Percentiles rank a stretch among this genome's conserved stretches.
phyloP scores from a whole-genome alignment of 129 eudicot species.

The Ambrosia trifida region DNA sequence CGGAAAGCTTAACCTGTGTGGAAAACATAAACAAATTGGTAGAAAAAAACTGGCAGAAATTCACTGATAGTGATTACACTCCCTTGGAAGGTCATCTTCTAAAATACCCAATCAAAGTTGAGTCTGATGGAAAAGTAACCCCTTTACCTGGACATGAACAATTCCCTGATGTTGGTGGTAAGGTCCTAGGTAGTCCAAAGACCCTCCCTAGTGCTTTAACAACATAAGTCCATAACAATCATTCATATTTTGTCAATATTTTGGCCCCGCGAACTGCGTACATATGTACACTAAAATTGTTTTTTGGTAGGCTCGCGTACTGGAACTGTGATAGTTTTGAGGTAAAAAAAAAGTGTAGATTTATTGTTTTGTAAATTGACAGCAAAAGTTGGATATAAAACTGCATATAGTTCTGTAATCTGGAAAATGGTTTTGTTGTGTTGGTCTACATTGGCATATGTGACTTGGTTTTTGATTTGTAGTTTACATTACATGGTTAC shows the following conservation, averaged over 20 bases:
- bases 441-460: not conserved
- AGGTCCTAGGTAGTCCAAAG: conserved; percentile 64
- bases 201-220: conserved; percentile 78
- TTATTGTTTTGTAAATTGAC: not conserved
- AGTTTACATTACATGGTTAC: too few relatives aligned
- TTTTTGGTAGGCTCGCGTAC: not conserved
- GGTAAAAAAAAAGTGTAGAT: conserved; percentile 5
- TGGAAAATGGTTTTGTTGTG: not conserved
- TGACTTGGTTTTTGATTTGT: not conserved
- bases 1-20: conserved; percentile 56
- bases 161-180: conserved; percentile 88
- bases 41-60: conserved; percentile 74
- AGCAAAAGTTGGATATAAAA: not conserved
- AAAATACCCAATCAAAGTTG: conserved; percentile 67
- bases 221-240: conserved; percentile 39
- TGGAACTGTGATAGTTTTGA: not conserved
- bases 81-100: conserved; percentile 83
- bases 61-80: conserved; percentile 45
- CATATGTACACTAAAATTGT: conserved; percentile 21
- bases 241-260: conserved; percentile 13
- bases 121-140: not conserved
- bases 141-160: conserved; percentile 63
- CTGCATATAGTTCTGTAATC: conserved; percentile 6
- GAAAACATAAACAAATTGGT: conserved; percentile 60
- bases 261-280: not conserved